Evolutionary conservation across 495 filamentous ascomycete genomes (phyloP), one percentile per base, ranked within the genome.

Genomic region (Talaromyces borbonicus): DNA sequence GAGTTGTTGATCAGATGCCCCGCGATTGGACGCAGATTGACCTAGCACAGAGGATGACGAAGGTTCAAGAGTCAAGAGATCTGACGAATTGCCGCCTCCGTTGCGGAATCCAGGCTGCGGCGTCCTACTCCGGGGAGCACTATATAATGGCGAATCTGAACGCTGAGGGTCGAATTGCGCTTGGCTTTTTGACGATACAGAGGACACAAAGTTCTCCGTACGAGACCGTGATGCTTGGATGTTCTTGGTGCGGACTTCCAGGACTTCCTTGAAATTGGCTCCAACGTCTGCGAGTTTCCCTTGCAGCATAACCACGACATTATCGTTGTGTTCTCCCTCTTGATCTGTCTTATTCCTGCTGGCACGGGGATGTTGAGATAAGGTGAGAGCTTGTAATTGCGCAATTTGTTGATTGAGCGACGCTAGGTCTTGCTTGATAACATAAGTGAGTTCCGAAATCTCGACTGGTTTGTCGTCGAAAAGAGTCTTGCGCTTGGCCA

Each of bases 401-500:
- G 82, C 80, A 56, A 98, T 97, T 58, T 90, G 81, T 48, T 83
- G 74, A 62, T 95, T 96, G 47, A 98, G 66, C 8, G 84, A 80
- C 0, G 89, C 85, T 20, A 97, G 77, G 56, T 97, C 93, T 73
- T 97, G 92, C 64, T 97, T 97, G 67, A 98, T 96, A 59, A 94
- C 80, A 55, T 85, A 94, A 8, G 89, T 92, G 62, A 97, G 79
- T 56, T 97, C 88, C 59, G 89, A 88, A 65, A 98, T 96, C 63
- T 98, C 92, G 29, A 95, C 84, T 2, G 92, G 89, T 61, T 85
- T 78, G 67, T 98, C 92, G 61, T 98, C 92, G 58, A 98, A 97
- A 16, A 98, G 78, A 1, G 93, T 93, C 69, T 96, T 94, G 52
- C 94, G 82, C 61, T 90, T 92, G 43, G 92, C 92, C 61, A 98